A percentile compares a stretch with the other conserved stretches of the same genome.
phyloP scores from a whole-genome alignment of 495 filamentous ascomycete genomes.

The Tuber borchii region DNA sequence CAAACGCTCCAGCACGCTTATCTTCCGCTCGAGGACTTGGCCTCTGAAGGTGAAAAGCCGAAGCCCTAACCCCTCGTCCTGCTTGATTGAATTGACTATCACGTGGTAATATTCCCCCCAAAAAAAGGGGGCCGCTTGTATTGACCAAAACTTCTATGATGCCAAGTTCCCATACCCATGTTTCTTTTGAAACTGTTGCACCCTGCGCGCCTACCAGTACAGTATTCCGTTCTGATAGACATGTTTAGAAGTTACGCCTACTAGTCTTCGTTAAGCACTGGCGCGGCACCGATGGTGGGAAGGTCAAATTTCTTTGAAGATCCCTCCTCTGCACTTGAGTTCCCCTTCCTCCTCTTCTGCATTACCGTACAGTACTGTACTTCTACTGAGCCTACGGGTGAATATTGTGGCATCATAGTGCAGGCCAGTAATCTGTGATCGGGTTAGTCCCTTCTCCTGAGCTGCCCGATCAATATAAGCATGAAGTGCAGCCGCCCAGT shows the following conservation, averaged over 20 bases:
- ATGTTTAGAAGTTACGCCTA: background rate
- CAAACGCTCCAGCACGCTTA: background rate
- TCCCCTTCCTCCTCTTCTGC: background rate
- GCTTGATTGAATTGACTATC: background rate
- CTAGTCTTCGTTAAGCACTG: background rate
- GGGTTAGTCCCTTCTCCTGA: background rate
- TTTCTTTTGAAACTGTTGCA: constrained; percentile 1
- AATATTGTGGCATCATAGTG: background rate
- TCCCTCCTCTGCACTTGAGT: background rate
- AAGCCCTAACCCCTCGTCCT: background rate
- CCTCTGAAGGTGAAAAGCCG: background rate
- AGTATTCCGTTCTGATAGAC: background rate
- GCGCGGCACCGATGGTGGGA: background rate
- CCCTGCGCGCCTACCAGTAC: background rate
- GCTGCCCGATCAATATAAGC: background rate
- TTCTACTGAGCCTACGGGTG: background rate
- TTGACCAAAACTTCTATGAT: background rate
- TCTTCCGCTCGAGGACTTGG: background rate
- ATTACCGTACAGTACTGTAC: background rate
- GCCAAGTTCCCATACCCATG: background rate
- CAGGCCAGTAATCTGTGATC: background rate
- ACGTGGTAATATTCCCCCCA: background rate
- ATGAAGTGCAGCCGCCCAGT: background rate
- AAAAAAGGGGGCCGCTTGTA: background rate
- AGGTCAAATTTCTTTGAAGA: background rate